Percentiles rank a stretch among this genome's conserved stretches.
These are phyloP conservation scores for Cryphonectria nitschkei DNA, from an alignment of 2,329 filamentous ascomycete species.

Conservation along the genomic window DNA sequence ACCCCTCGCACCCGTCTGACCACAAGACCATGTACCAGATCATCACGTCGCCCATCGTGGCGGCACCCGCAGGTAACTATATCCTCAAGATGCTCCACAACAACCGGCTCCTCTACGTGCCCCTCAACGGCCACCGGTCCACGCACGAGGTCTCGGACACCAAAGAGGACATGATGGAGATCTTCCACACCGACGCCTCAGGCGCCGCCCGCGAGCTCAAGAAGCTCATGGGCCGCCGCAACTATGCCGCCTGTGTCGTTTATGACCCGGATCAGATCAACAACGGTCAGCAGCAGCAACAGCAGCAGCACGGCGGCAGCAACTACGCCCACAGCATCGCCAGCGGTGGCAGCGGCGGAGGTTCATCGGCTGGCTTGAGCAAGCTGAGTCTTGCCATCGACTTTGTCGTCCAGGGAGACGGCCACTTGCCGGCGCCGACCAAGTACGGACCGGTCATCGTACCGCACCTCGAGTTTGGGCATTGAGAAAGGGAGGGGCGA, in stretches of 20 bases:
- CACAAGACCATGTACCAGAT: slow-evolving; percentile 99
- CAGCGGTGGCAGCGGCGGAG: slow-evolving; percentile 34
- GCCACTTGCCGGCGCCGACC: slow-evolving; percentile 77
- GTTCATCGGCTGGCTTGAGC: slow-evolving; percentile 50
- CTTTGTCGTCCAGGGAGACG: slow-evolving; percentile 95
- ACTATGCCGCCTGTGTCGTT: slow-evolving; percentile 91
- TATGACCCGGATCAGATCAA: slow-evolving; percentile 82
- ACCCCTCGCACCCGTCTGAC: slow-evolving; percentile 86
- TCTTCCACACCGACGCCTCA: slow-evolving; percentile 92
- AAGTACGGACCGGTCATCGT: slow-evolving; percentile 98
- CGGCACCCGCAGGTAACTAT: slow-evolving; percentile 81
- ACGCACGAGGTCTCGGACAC: slow-evolving; percentile 81
- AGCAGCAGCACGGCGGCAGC: neutral
- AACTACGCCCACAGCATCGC: slow-evolving; percentile 29
- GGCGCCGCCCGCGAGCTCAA: slow-evolving; percentile 83
- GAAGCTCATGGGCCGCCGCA: slow-evolving; percentile 89
- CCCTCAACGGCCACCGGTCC: slow-evolving; percentile 79
- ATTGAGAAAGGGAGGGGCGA: slow-evolving; percentile 42
- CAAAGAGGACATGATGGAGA: slow-evolving; percentile 99
- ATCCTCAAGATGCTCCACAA: slow-evolving; percentile 94
- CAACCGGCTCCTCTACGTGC: slow-evolving; percentile 89
- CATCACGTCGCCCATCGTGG: slow-evolving; percentile 90
- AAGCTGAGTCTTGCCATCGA: slow-evolving; percentile 90
- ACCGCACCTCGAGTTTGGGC: slow-evolving; percentile 78
- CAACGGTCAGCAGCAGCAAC: slow-evolving; percentile 37